Evolutionary conservation across 2,329 filamentous ascomycete genomes (phyloP).

Genomic region (Akanthomyces uredinophilus): DNA sequence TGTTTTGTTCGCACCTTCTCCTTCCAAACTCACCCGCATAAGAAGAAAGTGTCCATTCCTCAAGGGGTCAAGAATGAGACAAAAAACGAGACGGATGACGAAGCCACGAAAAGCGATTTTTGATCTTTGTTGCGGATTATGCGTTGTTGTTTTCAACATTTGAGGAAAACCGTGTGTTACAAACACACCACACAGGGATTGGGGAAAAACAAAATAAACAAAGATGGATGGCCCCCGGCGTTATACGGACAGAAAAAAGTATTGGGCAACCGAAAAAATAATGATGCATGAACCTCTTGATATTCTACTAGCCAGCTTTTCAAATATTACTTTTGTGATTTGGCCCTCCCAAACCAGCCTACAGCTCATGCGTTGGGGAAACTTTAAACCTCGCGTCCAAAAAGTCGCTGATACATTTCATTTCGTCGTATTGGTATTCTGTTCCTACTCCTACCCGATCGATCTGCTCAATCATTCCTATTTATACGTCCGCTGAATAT

Average conservation of each 20-base stretch:
- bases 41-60: too few species aligned
- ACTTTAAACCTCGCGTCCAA: neutral
- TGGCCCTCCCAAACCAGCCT: too few species aligned
- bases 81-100: neutral
- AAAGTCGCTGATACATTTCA: neutral
- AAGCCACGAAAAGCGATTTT: neutral
- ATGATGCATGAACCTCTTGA: conserved; percentile 8
- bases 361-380: neutral
- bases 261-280: neutral
- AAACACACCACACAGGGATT: neutral
- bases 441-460: neutral
- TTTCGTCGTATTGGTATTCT: neutral
- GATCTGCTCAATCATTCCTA: neutral
- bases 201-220: neutral
- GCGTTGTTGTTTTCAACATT: neutral
- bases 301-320: neutral
- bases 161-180: neutral
- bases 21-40: conserved; percentile 29
- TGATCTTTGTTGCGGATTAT: neutral
- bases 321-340: too few species aligned
- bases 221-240: neutral
- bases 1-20: conserved; percentile 44
- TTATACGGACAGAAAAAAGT: conserved; percentile 8
- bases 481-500: neutral
- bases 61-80: too few species aligned